Evolutionary conservation across 2,329 filamentous ascomycete species (phyloP), one percentile per base, ranked within the genome.

Genomic region (Penicillium glabrum): DNA sequence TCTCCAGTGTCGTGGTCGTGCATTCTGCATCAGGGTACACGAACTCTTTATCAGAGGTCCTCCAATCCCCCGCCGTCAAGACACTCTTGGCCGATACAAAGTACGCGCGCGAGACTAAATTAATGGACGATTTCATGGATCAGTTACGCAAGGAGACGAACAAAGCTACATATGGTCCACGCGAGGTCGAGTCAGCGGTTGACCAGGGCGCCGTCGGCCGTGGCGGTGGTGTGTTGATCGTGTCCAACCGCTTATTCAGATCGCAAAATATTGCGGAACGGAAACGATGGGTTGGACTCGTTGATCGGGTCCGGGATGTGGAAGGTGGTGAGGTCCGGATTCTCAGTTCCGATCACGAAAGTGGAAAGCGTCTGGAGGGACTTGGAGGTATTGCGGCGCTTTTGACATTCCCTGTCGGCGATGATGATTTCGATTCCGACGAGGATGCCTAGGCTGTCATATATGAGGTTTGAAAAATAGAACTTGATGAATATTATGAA

Each of bases 291-390:
- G 93, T 98, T 1, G 79, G 79, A 9, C 80, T 98, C 46, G 93
- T 98, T 3, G 93, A 98, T 72, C 88, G 87, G 60, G 93, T 98
- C n/a, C 86, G 87, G 62, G 87, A 87, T 52, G 77, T 80, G 3
- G 88, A 91, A 61, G 95, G 93, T 5, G 95, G 93, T 1, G 92
- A 97, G 63, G 90, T 91, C 1, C 82, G 90, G 53, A 85, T 98
- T n/a, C 77, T 98, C 27, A 98, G 93, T 73, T 93, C 90, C 67
- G 89, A 96, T 69, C 93, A 98, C 73, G 93, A 97, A 78, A 97
- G 93, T 72, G 95, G 95, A 1, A 89, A 89, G 77, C 82, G 92
- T 58, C 76, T 99, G 14, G 90, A 93, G 63, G 89, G 87, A 13
- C 73, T 98, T 58, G 93, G 95, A 1, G 90, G 92, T 19, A 89